Evolutionary conservation across 1,139 yeast genomes (phyloP), one percentile per base, ranked within the genome.

Genomic region (Kodamaea suecica): DNA sequence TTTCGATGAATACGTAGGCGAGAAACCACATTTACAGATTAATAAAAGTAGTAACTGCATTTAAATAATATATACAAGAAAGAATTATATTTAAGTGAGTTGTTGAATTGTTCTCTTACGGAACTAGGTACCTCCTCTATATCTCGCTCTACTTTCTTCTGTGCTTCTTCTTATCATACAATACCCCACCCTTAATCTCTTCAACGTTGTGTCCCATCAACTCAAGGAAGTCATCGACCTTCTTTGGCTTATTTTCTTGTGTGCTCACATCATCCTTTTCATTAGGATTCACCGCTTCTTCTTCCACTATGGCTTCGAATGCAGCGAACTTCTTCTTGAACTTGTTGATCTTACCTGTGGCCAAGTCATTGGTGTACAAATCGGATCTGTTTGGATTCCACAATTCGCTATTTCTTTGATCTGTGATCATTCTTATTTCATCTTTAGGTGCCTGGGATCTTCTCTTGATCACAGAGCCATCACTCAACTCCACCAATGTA

Each of bases 361-460:
- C 85, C 55, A 80, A 86, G 58, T 87, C 95, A 25, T 76, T 72
- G 27, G 82, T 75, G 39, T 76, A 76, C 50, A 87, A 68, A 57
- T 88, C 95, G 17, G 84, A 76, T 61, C 90, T 77, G 45, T 84
- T 75, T 35, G 92, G 88, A 61, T 92, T 92, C 96, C 97, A 92
- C 35, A 83, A 63, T 23, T 85, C 76, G 50, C 78, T 80, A 54
- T 85, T 86, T 61, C 96, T 78, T 67, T 85, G 95, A 61, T 92
- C 98, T 36, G 80, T 78, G 50, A 92, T 77, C 77, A 87, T 78
- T 60, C 95, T 73, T 54, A 86, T 71, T 55, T 92, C 96, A 38
- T 76, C 83, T 52, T 87, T 84, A 5, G 98, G 97, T 39, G 80
- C 88, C 47, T 85, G 95, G 1, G 96, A 80, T 52, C 86, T 73